Conservation (phyloP, 352 stramenopile species). For the Globisporangium emineosum region DNA sequence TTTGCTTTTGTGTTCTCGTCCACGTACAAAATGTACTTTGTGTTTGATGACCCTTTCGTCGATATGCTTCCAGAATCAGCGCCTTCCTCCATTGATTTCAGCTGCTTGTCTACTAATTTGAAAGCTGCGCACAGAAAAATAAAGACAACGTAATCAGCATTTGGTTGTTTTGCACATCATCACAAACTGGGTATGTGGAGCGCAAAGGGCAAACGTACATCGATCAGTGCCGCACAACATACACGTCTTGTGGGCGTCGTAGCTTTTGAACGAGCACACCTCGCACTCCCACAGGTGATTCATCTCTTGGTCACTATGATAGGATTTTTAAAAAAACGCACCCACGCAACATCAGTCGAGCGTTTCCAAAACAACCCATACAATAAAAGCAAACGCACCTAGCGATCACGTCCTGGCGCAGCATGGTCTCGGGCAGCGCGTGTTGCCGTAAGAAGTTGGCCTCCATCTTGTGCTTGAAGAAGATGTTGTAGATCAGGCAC, state of each 20-base stretch:
- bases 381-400: constrained; percentile 25
- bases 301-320: constrained; percentile 72
- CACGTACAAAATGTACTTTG: constrained; percentile 76
- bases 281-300: constrained; percentile 87
- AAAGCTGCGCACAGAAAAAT: constrained; percentile 31
- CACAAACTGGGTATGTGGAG: background rate
- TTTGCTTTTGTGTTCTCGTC: constrained; percentile 52
- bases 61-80: constrained; percentile 30
- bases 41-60: constrained; percentile 30
- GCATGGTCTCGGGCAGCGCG: constrained; percentile 76
- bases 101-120: constrained; percentile 57
- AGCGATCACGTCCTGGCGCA: constrained; percentile 84
- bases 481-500: constrained; percentile 87
- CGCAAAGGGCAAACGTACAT: constrained; percentile 28
- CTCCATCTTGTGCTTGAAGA: constrained; percentile 85
- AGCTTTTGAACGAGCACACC: constrained; percentile 93
- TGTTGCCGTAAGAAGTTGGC: constrained; percentile 67
- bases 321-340: background rate
- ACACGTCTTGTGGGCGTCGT: constrained; percentile 82
- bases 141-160: background rate
- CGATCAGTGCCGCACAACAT: constrained; percentile 88
- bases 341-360: background rate
- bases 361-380: background rate
- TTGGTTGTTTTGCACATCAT: background rate
- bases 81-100: constrained; percentile 29